Percentiles rank a stretch among this genome's conserved stretches.
Evolutionary conservation across 345 rosid species (phyloP).

Genomic region (Ailanthus altissimus): DNA sequence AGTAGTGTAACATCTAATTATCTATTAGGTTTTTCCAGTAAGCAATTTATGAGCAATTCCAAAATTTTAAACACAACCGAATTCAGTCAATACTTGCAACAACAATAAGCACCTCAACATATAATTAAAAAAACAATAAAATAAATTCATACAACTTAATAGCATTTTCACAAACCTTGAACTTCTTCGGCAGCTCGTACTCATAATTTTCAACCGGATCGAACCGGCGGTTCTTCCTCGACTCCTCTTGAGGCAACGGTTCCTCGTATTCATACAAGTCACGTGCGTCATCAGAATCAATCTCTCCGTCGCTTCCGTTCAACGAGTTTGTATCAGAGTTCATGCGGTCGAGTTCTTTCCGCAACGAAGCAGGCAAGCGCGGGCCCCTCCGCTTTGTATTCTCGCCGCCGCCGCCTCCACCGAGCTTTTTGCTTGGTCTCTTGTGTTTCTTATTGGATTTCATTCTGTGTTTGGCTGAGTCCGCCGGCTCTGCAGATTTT

Average conservation of each 20-base stretch:
- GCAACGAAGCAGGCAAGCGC: constrained; percentile 62
- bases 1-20: background rate
- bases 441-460: background rate
- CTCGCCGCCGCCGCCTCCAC: background rate
- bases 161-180: constrained; percentile 20
- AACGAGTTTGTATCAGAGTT: constrained; percentile 33
- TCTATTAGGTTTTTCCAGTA: background rate
- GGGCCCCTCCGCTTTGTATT: constrained; percentile 60
- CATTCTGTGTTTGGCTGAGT: background rate
- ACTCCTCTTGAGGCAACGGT: constrained; percentile 71
- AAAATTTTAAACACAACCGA: background rate
- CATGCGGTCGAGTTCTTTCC: constrained; percentile 51
- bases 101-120: background rate
- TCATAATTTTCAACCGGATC: constrained; percentile 72
- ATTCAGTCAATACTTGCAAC: background rate
- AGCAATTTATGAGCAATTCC: background rate
- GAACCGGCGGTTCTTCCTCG: constrained; percentile 71
- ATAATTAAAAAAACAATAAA: too few relatives aligned
- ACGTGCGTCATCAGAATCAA: constrained; percentile 47
- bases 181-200: constrained; percentile 67
- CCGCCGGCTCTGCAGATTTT: constrained; percentile 8
- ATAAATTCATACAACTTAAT: background rate
- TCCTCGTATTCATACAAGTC: constrained; percentile 90
- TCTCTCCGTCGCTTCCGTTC: constrained; percentile 49
- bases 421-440: background rate